phyloP scores from a whole-genome alignment of 495 filamentous ascomycete genomes.

The Pyronema omphalodes region DNA sequence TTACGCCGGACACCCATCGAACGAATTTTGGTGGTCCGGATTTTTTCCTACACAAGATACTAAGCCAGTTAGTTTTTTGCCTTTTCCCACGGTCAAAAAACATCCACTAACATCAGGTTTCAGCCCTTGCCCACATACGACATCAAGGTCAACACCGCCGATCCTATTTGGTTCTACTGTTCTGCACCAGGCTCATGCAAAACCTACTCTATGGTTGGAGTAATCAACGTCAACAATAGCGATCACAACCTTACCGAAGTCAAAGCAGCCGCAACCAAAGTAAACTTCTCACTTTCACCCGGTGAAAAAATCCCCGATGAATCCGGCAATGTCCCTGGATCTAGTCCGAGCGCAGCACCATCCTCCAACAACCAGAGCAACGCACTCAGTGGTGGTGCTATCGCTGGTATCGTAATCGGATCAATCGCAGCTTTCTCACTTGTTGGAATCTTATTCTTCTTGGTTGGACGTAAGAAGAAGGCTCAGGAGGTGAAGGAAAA shows the following conservation, averaged over 20 bases:
- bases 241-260: constrained; percentile 21
- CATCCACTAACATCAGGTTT: not conserved
- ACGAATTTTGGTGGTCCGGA: constrained; percentile 27
- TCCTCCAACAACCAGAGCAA: not conserved
- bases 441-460: constrained; percentile 28
- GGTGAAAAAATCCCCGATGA: constrained; percentile 27
- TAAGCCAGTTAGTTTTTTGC: constrained; percentile 9
- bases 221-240: constrained; percentile 28
- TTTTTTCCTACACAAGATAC: constrained; percentile 21
- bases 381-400: constrained; percentile 27
- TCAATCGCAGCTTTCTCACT: constrained; percentile 24
- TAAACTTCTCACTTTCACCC: constrained; percentile 27
- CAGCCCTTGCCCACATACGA: constrained; percentile 29
- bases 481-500: constrained; percentile 14
- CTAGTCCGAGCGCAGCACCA: not conserved
- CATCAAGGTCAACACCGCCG: constrained; percentile 28
- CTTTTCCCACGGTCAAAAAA: not conserved
- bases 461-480: constrained; percentile 21
- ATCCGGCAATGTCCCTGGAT: not conserved
- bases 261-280: constrained; percentile 15
- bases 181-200: constrained; percentile 28
- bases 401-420: constrained; percentile 32
- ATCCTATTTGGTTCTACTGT: constrained; percentile 36
- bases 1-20: not conserved
- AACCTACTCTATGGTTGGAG: constrained; percentile 28